Base-by-base conservation (phyloP, 768 basidiomycete species). In the Boletales sp. region DNA sequence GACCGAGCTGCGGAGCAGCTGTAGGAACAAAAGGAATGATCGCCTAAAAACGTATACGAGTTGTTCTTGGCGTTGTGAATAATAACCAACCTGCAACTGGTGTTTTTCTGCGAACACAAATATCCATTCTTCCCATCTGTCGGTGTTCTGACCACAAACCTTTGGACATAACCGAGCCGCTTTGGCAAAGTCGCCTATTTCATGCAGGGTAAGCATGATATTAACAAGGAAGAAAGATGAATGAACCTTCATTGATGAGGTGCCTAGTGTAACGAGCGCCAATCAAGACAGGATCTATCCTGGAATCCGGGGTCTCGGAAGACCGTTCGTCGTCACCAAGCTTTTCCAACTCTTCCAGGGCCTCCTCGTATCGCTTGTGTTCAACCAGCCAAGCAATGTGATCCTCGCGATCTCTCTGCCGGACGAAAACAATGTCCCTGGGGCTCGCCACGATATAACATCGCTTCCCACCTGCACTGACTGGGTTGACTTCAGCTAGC, bases 81-180 rank as follows among this genome's bases (percentile, higher is more conserved):
- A 10, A 39, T 3, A 18, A 67, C 79, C 19, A 52, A 90, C 93
- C 68, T 88, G 83, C 14, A 97, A 71, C 50, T 92, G 84, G 21
- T 80, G 77, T 58, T 85, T 81, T 65, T 92, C 83, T 1, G 87
- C 88, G 63, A 95, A 98, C 13, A 81, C 72, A 60, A 96, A 95
- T 61, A 97, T 89, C 90, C 90, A 96, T 58, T 87, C 82, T 63
- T 97, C 94, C 96, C 96, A 99, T n/a, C 80, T 77, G 60, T 83
- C 85, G 11, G 77, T 69, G 58, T 95, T 82, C 39, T 82, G 81
- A 4, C 80, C 86, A 56, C 95, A 88, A 8, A 97, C 91, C 64
- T 89, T 93, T 0, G 91, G 86, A 57, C 84, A 86, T 21, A 96
- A 69, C 9, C 75, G 70, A 0, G 95, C 96, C 2, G 95, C 95